Base-by-base conservation (phyloP, 2,329 filamentous ascomycete genomes). In the Teratosphaeria gauchensis region DNA sequence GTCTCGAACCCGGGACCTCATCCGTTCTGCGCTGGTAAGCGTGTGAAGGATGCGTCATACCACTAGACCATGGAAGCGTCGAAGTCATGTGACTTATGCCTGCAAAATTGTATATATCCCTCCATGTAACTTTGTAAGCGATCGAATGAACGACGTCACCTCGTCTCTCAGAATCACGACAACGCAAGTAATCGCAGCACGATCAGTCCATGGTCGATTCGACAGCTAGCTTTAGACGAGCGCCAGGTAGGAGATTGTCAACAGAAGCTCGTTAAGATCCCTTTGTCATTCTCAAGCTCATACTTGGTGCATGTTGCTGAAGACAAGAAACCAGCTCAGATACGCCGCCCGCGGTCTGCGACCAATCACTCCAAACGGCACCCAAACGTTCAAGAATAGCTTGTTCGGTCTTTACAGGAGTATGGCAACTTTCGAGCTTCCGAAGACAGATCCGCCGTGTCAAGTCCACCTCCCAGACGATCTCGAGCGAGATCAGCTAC, bases 401-500 rank as follows among this genome's bases (percentile, higher is more conserved):
- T 35, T 4, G 16, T 12, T 4, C 24, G 11, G 4, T 19, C 32
- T 9, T 53, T 14, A 21, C 4, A 24, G 28, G 35, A 8, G 1
- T 3, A 56, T 78, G 74, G 73, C 75, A 9, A 74, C 71, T 51
- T 79, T 78, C 61, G 76, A 65, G 11, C 69, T 78, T 12, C 72
- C 71, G 35, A 62, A 65, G 55, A 72, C 60, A 46, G 63, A 62
- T 28, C 71, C 69, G 12, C 65, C 64, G 19, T 71, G 78, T 31
- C 62, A 70, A 2, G 72, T 83, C 51, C 73, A 72, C 21, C 72
- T 79, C 4, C 74, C 75, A 2, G 12, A 16, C 30, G 48, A 57
- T 30, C 48, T 57, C 4, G 16, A 30, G 48, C 62, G 74, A 61
- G 71, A 77, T 12, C 73, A 78, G 55, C 68, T 82, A 2, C 70